Conservation (phyloP, 768 basidiomycete genomes). For the Heimioporus sp. region DNA sequence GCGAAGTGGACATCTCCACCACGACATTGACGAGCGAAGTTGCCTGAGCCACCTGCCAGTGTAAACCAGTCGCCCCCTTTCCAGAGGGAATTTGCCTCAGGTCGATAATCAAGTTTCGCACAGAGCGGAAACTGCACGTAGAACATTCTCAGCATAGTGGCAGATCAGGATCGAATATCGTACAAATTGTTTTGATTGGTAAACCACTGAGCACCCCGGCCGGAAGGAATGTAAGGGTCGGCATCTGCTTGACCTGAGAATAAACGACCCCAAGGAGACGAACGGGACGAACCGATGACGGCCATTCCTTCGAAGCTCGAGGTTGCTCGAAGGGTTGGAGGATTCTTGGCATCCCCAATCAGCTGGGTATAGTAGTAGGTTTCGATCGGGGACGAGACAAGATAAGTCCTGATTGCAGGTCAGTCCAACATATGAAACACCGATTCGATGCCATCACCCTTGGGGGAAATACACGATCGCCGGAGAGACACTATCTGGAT, state of each 20-base stretch:
- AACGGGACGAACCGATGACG: slow-evolving; percentile 55
- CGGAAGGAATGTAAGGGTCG: slow-evolving; percentile 65
- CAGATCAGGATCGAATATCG: background rate
- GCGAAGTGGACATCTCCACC: slow-evolving; percentile 62
- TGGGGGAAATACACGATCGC: slow-evolving; percentile 73
- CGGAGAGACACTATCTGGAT: slow-evolving; percentile 39
- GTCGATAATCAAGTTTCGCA: slow-evolving; percentile 76
- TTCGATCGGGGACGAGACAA: slow-evolving; percentile 62
- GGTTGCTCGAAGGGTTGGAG: slow-evolving; percentile 66
- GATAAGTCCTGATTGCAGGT: slow-evolving; percentile 50
- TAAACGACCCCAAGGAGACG: background rate
- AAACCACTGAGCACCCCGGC: slow-evolving; percentile 30
- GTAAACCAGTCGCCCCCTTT: slow-evolving; percentile 60
- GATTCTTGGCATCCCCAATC: slow-evolving; percentile 70
- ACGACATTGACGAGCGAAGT: slow-evolving; percentile 73
- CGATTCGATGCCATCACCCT: slow-evolving; percentile 41
- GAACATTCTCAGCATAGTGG: background rate
- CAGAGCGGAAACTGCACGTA: slow-evolving; percentile 55
- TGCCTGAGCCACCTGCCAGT: slow-evolving; percentile 81
- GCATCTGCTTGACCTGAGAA: slow-evolving; percentile 43
- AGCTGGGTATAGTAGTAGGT: slow-evolving; percentile 77
- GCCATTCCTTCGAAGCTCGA: slow-evolving; percentile 66
- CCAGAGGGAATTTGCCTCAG: slow-evolving; percentile 51
- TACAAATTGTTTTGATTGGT: slow-evolving; percentile 23
- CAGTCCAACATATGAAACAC: background rate